phyloP scores from a whole-genome alignment of 1,284 basidiomycete genomes.

The Psilocybe mexicana region DNA sequence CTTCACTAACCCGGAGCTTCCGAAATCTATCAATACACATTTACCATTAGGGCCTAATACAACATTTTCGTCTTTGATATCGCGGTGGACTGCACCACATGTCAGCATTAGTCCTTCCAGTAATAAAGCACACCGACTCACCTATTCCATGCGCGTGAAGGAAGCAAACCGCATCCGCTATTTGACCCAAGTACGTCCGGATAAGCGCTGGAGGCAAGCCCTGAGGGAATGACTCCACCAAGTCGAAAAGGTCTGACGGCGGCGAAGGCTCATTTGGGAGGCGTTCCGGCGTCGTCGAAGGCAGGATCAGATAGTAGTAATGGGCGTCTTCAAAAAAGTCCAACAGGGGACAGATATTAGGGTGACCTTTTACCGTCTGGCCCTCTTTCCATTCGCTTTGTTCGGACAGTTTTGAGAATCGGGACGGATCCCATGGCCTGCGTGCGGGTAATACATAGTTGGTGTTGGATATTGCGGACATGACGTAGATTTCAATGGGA shows the following conservation, averaged over 20 bases:
- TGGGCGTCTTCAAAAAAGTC: slow-evolving; percentile 99
- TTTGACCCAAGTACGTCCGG: slow-evolving; percentile 89
- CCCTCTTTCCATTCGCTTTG: slow-evolving; percentile 64
- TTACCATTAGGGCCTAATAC: slow-evolving; percentile 71
- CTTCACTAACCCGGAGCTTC: slow-evolving; percentile 87
- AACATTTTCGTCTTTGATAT: slow-evolving; percentile 99
- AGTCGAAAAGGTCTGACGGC: slow-evolving; percentile 89
- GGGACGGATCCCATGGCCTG: slow-evolving; percentile 80
- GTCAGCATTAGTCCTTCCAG: slow-evolving; percentile 13
- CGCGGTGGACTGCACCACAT: slow-evolving; percentile 79
- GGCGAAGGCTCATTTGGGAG: slow-evolving; percentile 51
- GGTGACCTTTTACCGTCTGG: slow-evolving; percentile 77
- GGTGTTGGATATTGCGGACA: slow-evolving; percentile 85
- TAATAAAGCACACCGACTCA: slow-evolving; percentile 35
- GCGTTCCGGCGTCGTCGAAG: slow-evolving; percentile 65
- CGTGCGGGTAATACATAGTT: slow-evolving; percentile 70
- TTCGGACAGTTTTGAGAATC: slow-evolving; percentile 30
- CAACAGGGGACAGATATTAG: slow-evolving; percentile 89
- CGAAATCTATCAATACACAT: slow-evolving; percentile 96
- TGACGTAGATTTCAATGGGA: slow-evolving; percentile 98
- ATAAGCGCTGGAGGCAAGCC: slow-evolving; percentile 80
- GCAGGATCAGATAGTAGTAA: slow-evolving; percentile 91
- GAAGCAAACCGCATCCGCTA: slow-evolving; percentile 91
- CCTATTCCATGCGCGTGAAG: slow-evolving; percentile 89
- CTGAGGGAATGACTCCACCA: slow-evolving; percentile 87